These are phyloP conservation scores for Dillenia turbinata DNA, from an alignment of 164 flowering plant species.

Conservation along the genomic window DNA sequence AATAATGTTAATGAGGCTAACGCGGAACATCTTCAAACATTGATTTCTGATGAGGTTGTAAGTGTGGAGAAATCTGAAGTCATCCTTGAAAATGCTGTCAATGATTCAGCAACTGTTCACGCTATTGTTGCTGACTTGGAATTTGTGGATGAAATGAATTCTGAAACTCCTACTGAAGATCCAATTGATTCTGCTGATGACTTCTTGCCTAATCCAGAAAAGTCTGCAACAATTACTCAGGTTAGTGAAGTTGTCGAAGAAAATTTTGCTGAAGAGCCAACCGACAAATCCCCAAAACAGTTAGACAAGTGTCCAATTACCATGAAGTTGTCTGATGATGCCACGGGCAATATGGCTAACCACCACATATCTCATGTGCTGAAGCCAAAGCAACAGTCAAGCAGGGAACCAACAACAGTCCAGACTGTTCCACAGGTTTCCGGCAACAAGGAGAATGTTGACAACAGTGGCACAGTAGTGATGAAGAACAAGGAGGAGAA, in stretches of 20 bases:
- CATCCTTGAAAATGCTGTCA: background rate
- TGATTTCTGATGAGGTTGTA: too few species aligned
- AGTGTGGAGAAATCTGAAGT: too few species aligned
- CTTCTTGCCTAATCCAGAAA: background rate
- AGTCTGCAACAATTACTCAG: background rate
- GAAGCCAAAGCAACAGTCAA: constrained; percentile 18
- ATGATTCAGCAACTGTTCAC: background rate
- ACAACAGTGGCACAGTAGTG: constrained; percentile 7
- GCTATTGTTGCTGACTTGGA: background rate
- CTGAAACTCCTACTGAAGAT: background rate
- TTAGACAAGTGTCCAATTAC: background rate
- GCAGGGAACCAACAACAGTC: constrained; percentile 11
- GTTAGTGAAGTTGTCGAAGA: background rate
- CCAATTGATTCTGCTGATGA: background rate
- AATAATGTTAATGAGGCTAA: too few species aligned
- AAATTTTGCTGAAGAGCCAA: background rate
- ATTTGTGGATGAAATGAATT: background rate
- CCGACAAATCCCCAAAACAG: background rate
- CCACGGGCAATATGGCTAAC: background rate
- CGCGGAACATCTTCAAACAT: too few species aligned
- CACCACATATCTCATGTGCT: background rate
- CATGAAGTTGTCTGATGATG: too few species aligned
- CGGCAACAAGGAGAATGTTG: constrained; percentile 29
- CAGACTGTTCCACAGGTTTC: constrained; percentile 11
- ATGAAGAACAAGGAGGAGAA: constrained; percentile 1